Conservation (phyloP, 371 early-diverging fungal species). For the Rhizomucor pusillus region DNA sequence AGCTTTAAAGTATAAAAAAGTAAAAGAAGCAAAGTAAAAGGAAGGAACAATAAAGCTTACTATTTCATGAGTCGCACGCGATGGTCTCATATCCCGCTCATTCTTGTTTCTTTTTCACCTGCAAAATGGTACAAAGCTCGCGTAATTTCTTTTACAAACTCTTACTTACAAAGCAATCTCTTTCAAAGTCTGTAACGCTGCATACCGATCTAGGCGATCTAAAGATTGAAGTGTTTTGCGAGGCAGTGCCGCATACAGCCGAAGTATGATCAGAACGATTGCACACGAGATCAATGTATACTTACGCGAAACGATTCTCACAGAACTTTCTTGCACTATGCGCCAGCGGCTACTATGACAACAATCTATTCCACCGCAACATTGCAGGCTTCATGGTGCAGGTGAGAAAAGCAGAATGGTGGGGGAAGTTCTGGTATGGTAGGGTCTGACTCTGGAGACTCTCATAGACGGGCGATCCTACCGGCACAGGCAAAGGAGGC, state of each 20-base stretch:
- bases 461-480: conserved; percentile 84
- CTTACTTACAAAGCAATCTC: not conserved
- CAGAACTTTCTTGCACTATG: conserved; percentile 95
- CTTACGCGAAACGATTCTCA: too few species aligned
- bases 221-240: conserved; percentile 83
- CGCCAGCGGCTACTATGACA: conserved; percentile 91
- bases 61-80: too few species aligned
- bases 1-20: too few species aligned
- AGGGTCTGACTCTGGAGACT: not conserved
- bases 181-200: conserved; percentile 69
- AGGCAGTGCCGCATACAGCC: conserved; percentile 78
- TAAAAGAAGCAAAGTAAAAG: too few species aligned
- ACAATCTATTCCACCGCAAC: conserved; percentile 81
- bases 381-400: conserved; percentile 92
- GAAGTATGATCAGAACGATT: conserved; percentile 54
- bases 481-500: conserved; percentile 87
- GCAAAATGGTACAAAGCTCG: not conserved
- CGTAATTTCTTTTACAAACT: not conserved
- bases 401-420: conserved; percentile 27
- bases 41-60: too few species aligned
- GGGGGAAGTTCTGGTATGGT: not conserved
- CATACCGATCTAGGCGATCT: conserved; percentile 93
- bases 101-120: not conserved
- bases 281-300: too few species aligned
- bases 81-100: too few species aligned